Conservation (phyloP, 768 basidiomycete genomes). For the Boletus eberwhitei region DNA sequence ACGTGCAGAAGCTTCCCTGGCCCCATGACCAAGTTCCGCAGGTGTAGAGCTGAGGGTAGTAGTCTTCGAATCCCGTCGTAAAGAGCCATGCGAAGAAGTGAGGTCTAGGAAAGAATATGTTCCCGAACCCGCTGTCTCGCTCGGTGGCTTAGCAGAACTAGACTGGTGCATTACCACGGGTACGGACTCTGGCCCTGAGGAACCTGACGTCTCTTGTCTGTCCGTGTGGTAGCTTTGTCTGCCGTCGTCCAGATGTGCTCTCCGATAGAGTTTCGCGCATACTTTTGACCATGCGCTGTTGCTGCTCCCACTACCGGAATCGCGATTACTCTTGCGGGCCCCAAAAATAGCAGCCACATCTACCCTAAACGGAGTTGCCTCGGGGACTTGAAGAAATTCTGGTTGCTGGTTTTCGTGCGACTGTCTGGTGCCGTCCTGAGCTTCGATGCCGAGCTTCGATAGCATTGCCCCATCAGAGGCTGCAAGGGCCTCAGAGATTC, state of each 20-base stretch:
- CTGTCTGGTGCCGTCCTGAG: constrained; percentile 4
- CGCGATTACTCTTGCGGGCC: constrained; percentile 12
- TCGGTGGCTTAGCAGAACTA: constrained; percentile 12
- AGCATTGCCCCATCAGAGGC: background rate
- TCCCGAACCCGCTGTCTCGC: constrained; percentile 25
- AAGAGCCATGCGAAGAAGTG: constrained; percentile 26
- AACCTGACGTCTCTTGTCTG: constrained; percentile 21
- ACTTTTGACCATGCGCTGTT: constrained; percentile 33
- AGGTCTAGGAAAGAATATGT: constrained; percentile 35
- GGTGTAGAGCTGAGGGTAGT: constrained; percentile 27
- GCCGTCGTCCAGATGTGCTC: constrained; percentile 30
- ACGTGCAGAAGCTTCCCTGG: constrained; percentile 7
- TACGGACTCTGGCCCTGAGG: constrained; percentile 29
- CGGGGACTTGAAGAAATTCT: constrained; percentile 35
- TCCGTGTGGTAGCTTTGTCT: constrained; percentile 16
- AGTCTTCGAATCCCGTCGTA: constrained; percentile 23
- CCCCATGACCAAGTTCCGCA: constrained; percentile 25
- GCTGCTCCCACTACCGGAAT: constrained; percentile 23
- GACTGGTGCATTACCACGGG: constrained; percentile 30
- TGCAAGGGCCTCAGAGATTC: constrained; percentile 35
- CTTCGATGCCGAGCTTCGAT: constrained; percentile 4
- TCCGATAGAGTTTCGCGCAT: constrained; percentile 28
- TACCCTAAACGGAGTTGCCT: constrained; percentile 47
- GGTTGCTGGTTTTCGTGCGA: constrained; percentile 5
- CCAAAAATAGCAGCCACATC: constrained; percentile 36